Evolutionary conservation across 192 early-diverging fungal genomes (phyloP).

Genomic region (Linnemannia elongata): DNA sequence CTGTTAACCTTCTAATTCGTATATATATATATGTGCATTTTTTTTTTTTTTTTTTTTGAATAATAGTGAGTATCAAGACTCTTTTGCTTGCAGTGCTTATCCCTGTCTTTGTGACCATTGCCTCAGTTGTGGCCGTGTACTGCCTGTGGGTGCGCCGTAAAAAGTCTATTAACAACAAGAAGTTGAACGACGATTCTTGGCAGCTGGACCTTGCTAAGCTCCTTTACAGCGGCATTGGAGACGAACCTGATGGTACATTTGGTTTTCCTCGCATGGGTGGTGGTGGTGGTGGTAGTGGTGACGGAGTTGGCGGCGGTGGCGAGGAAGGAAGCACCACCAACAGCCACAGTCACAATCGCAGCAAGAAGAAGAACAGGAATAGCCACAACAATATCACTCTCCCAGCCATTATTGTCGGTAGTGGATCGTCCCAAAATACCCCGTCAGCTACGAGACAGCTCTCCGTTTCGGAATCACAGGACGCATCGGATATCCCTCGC

Average conservation of each 20-base stretch:
- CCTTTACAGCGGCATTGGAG: conserved; percentile 34
- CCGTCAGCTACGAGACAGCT: neutral
- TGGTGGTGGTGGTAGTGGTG: neutral
- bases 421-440: neutral
- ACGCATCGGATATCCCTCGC: neutral
- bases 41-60: neutral
- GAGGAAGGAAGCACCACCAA: neutral
- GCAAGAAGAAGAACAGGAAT: neutral
- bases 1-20: neutral
- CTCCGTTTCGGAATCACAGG: neutral
- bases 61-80: neutral
- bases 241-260: conserved; percentile 21
- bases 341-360: neutral
- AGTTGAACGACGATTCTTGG: conserved; percentile 55
- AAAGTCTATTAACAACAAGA: conserved; percentile 20
- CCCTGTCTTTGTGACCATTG: conserved; percentile 3
- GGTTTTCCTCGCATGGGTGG: conserved; percentile 18
- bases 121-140: neutral
- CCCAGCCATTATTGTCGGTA: conserved; percentile 18
- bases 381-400: neutral
- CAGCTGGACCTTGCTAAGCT: conserved; percentile 48
- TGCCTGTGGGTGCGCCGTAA: conserved; percentile 31
- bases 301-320: neutral
- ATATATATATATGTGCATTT: too few relatives aligned
- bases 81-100: conserved; percentile 31